A percentile compares a stretch with the other conserved stretches of the same genome.
Evolutionary conservation across 176 grass and related monocot genomes (phyloP).

Genomic region (Ensete glaucum): DNA sequence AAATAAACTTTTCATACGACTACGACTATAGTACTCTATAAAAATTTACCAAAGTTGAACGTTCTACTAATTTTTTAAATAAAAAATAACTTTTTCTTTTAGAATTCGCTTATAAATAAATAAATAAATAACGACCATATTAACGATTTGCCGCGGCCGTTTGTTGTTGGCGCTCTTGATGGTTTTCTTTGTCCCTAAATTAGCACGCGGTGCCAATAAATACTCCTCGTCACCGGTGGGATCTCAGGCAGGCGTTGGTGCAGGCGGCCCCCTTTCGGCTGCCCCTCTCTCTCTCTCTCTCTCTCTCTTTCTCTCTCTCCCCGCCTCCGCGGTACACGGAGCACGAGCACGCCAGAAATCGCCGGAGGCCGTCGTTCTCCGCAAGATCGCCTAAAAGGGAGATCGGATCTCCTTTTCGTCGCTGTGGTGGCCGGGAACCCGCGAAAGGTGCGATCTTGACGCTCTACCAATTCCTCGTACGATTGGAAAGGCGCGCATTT

Average conservation of each 20-base stretch:
- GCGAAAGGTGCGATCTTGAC: background rate
- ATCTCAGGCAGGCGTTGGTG: too few species aligned
- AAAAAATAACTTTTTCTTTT: too few species aligned
- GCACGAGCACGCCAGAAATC: background rate
- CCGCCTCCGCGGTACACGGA: background rate
- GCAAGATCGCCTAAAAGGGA: background rate
- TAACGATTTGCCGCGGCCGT: too few species aligned
- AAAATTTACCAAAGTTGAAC: too few species aligned
- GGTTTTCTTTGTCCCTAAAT: background rate
- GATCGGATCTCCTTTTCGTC: too few species aligned
- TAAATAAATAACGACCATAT: too few species aligned
- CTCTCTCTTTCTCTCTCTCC: background rate
- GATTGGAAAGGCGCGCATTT: background rate
- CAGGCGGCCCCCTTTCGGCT: too few species aligned
- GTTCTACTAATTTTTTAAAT: too few species aligned
- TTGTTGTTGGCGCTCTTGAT: background rate
- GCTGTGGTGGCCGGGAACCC: too few species aligned
- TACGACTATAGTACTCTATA: too few species aligned
- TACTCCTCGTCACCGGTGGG: background rate
- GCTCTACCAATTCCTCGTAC: background rate
- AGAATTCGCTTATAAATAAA: too few species aligned
- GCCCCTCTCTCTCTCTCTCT: background rate
- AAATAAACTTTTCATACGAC: too few species aligned
- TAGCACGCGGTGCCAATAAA: background rate
- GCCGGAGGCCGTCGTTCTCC: background rate